phyloP scores from a whole-genome alignment of 1,284 basidiomycete genomes.

The Pyrrhoderma noxium region DNA sequence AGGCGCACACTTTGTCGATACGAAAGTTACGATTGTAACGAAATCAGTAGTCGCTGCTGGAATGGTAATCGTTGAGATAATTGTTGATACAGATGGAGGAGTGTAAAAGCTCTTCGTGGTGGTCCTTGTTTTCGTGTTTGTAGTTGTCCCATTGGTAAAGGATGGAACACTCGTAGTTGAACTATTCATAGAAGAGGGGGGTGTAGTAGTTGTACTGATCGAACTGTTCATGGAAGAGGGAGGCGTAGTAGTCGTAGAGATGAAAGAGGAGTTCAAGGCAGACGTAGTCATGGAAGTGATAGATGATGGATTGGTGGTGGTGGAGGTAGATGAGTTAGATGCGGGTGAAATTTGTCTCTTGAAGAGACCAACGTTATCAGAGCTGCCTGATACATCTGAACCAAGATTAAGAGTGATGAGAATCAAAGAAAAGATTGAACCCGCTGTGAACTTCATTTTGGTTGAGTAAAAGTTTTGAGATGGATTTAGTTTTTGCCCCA shows the following conservation, averaged over 20 bases:
- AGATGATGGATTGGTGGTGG: not conserved
- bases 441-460: constrained; percentile 5
- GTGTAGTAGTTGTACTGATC: not conserved
- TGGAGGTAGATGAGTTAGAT: not conserved
- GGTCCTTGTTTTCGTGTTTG: not conserved
- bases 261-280: not conserved
- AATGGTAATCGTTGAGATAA: no score
- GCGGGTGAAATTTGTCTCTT: not conserved
- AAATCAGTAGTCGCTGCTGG: no score
- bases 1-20: no score
- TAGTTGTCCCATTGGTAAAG: not conserved
- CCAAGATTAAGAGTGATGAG: not conserved
- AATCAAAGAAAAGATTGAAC: not conserved
- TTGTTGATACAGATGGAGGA: no score
- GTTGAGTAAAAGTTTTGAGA: not conserved
- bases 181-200: not conserved
- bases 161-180: not conserved
- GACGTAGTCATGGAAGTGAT: not conserved
- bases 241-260: not conserved
- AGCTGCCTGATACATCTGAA: no score
- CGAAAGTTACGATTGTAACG: no score
- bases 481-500: no score
- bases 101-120: not conserved
- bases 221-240: not conserved
- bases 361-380: not conserved